Conservation (phyloP, 2,329 filamentous ascomycete species). For the Microthyrium microscopicum region DNA sequence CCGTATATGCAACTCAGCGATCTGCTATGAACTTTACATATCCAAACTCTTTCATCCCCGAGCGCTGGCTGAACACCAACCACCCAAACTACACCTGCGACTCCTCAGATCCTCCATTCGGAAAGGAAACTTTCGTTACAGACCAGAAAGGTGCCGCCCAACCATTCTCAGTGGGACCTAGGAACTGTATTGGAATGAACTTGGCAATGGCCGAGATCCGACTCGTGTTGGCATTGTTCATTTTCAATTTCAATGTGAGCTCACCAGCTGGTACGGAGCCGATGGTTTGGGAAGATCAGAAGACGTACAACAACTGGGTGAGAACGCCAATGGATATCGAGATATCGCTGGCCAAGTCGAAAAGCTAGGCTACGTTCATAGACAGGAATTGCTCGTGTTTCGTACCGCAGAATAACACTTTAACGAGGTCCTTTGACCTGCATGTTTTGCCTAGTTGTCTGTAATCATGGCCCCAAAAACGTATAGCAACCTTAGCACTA, state of each 20-base stretch:
- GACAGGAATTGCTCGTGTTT: too few relatives aligned
- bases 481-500: too few relatives aligned
- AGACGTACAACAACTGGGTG: too few relatives aligned
- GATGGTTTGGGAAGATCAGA: slow-evolving; percentile 1
- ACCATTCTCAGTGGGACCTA: slow-evolving; percentile 17
- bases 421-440: too few relatives aligned
- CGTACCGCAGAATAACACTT: too few relatives aligned
- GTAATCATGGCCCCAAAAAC: too few relatives aligned
- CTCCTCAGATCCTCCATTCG: too few relatives aligned
- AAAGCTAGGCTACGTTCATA: too few relatives aligned
- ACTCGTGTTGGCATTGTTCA: slow-evolving; percentile 15
- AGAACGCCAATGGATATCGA: too few relatives aligned
- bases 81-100: slow-evolving; percentile 2
- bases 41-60: slow-evolving; percentile 19
- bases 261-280: slow-evolving; percentile 3
- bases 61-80: slow-evolving; percentile 16
- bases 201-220: slow-evolving; percentile 20
- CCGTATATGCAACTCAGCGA: slow-evolving; percentile 13
- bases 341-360: too few relatives aligned
- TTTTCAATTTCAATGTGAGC: slow-evolving; percentile 21
- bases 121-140: slow-evolving; percentile 8
- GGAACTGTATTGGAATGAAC: slow-evolving; percentile 17
- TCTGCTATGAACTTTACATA: slow-evolving; percentile 14
- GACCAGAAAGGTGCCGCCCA: slow-evolving; percentile 18
- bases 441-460: too few relatives aligned